Percentiles rank a stretch among this genome's conserved stretches.
Evolutionary conservation across 1,139 yeast species (phyloP).

Genomic region (Magnusiomyces ingens): DNA sequence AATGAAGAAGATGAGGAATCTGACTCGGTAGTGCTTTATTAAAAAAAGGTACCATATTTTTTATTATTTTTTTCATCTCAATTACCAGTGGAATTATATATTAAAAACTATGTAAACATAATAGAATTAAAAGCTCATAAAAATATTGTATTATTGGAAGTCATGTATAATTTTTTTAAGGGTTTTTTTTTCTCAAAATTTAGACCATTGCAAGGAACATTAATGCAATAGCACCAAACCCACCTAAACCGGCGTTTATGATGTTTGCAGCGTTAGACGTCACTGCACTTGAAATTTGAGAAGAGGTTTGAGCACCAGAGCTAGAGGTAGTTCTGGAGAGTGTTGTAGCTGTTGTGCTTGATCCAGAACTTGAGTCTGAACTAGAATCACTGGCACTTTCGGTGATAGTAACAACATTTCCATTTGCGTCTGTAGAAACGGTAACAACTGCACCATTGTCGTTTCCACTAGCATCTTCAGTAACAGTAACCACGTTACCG

Average conservation of each 20-base stretch:
- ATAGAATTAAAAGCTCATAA: background rate
- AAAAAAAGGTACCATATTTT: background rate
- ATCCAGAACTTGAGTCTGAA: background rate
- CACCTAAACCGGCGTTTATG: slow-evolving; percentile 8
- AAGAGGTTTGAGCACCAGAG: no score
- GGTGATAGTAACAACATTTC: slow-evolving; percentile 43
- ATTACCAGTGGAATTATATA: background rate
- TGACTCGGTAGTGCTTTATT: background rate
- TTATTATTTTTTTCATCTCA: background rate
- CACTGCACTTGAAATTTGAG: background rate
- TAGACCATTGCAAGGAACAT: slow-evolving; percentile 9
- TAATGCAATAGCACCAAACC: slow-evolving; percentile 10
- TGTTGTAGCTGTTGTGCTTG: background rate
- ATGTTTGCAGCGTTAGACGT: background rate
- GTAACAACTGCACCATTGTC: slow-evolving; percentile 4
- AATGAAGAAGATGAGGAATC: background rate
- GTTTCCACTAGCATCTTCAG: slow-evolving; percentile 7
- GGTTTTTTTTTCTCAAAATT: background rate
- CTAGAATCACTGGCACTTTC: slow-evolving; percentile 19
- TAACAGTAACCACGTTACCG: slow-evolving; percentile 41
- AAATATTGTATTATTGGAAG: background rate
- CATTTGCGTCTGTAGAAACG: background rate
- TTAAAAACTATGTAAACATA: background rate
- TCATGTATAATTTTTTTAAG: background rate
- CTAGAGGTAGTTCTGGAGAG: no score